Evolutionary conservation across 225 moss, liverwort and hornwort genomes (phyloP), one percentile per base, ranked within the genome.

Genomic region (Pseudisothecium myosuroides): DNA sequence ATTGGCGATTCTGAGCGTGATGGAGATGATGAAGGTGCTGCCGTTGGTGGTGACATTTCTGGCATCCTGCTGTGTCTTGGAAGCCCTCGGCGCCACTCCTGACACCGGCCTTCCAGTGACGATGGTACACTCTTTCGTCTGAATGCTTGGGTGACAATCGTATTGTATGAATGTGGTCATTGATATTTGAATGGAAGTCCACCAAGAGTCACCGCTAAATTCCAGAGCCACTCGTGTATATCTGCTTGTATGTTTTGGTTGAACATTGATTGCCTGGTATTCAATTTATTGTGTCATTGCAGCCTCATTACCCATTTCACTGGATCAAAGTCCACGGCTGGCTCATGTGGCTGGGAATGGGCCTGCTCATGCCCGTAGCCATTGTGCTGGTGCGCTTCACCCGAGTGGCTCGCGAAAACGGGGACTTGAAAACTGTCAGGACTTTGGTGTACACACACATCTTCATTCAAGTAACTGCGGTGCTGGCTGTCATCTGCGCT

Each of bases 341-440:
- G 91, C 91, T 96, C 76, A 94, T 97, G 97, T 95, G 94, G 93
- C 62, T 88, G 17, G 93, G 95, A 43, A 89, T 94, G 89, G 97
- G 96, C 36, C 88, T 97, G 84, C 93, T 97, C 68, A 90, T 95
- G 86, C 97, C 96, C 3, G 41, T 96, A 27, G 96, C 90, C 64
- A 90, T 91, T 29, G 83, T 95, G 64, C 91, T 96, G 79, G 92
- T 96, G 50, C 95, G 96, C 32, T 93, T 90, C 88, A 81, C 92
- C 60, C 86, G 85, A 59, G 86, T 59, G 10, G 88, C 92, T 43
- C 80, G 93, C 24, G 90, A 95, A 36, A 71, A 47, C 14, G 87
- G 81, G 17, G 77, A 91, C 64, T 77, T 68, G 37, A 64, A 47
- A 61, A 90, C 89, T 31, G 77, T 90, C 47, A 82, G 62, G 84